Conservation (phyloP, 1,284 basidiomycete genomes). For the Limonomyces culmigenus region DNA sequence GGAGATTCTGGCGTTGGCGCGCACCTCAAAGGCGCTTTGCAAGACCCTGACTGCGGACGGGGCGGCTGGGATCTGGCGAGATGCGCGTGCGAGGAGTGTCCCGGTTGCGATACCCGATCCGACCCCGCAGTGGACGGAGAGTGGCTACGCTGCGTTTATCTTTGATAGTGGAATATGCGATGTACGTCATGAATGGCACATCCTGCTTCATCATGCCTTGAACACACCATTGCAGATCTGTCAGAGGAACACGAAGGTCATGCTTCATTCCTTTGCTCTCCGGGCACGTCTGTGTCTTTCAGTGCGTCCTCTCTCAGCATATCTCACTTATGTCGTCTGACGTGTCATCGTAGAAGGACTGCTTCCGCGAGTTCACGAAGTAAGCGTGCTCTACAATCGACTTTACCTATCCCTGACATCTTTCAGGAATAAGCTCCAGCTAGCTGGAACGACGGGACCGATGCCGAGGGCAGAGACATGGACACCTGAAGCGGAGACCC, state of each 20-base stretch:
- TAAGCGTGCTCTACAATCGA: background rate
- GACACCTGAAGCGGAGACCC: no score
- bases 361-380: background rate
- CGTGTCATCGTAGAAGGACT: background rate
- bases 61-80: slow-evolving; percentile 29
- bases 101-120: slow-evolving; percentile 27
- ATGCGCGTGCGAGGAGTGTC: slow-evolving; percentile 18
- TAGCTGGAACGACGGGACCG: no score
- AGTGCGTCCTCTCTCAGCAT: slow-evolving; percentile 7
- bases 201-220: background rate
- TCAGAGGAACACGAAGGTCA: slow-evolving; percentile 12
- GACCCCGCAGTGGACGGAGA: slow-evolving; percentile 19
- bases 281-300: slow-evolving; percentile 28
- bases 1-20: slow-evolving; percentile 28
- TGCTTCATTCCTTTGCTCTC: slow-evolving; percentile 27
- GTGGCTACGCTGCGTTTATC: slow-evolving; percentile 38
- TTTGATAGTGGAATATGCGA: slow-evolving; percentile 41
- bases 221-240: slow-evolving; percentile 7
- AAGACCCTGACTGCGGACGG: slow-evolving; percentile 22
- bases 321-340: background rate
- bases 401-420: background rate
- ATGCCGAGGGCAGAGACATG: no score
- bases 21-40: slow-evolving; percentile 30
- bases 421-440: background rate
- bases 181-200: slow-evolving; percentile 16